phyloP scores from a whole-genome alignment of 2,329 filamentous ascomycete species.

The Talaromyces sp. region DNA sequence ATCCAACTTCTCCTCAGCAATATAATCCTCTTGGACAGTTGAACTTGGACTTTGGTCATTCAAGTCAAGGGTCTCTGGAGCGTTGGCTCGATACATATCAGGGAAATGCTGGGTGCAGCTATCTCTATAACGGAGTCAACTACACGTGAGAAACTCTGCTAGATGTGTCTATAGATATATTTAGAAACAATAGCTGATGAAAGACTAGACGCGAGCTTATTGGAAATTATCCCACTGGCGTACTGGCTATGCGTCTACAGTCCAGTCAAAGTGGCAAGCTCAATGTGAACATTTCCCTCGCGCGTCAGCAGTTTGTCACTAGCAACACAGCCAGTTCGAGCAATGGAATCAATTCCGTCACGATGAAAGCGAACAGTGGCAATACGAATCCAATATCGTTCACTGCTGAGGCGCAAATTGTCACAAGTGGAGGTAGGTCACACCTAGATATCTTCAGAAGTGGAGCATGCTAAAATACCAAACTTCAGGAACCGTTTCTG shows the following conservation, averaged over 20 bases:
- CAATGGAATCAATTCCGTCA: neutral
- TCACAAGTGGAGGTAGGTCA: neutral
- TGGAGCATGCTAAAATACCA: neutral
- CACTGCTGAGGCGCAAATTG: neutral
- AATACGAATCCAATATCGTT: neutral
- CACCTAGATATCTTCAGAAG: no score
- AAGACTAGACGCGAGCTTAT: neutral
- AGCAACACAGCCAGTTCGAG: neutral
- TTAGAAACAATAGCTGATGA: neutral
- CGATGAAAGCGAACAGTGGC: neutral
- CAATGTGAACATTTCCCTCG: neutral
- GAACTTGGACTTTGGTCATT: neutral
- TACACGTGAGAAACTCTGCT: neutral
- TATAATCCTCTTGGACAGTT: neutral
- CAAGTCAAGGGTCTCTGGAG: neutral
- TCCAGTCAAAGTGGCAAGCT: neutral
- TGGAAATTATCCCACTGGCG: neutral
- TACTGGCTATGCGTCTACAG: neutral
- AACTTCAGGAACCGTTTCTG: neutral
- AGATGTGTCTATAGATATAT: neutral
- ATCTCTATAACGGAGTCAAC: neutral
- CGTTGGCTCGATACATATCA: constrained; percentile 3
- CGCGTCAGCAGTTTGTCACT: neutral
- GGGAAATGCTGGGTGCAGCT: neutral
- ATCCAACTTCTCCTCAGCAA: neutral